Conservation (phyloP, 2,329 filamentous ascomycete genomes). For the Sclerotiophoma versabilis region DNA sequence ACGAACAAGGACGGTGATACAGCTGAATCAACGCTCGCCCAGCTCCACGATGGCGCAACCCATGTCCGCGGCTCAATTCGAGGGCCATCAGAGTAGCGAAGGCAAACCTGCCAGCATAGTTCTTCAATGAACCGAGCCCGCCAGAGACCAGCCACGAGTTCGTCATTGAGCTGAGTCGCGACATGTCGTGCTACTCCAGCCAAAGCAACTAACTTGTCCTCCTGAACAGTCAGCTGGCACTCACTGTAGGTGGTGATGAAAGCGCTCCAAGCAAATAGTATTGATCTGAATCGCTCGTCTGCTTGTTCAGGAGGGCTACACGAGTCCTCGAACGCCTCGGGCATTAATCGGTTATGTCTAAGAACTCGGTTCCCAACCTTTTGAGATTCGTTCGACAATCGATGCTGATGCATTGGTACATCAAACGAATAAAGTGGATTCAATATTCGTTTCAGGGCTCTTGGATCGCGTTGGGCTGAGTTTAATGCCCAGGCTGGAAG, state of each 20-base stretch:
- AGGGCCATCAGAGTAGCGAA: neutral
- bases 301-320: no score
- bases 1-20: no score
- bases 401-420: no score
- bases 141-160: conserved; percentile 2
- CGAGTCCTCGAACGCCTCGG: no score
- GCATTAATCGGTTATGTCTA: no score
- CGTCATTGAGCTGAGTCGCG: neutral
- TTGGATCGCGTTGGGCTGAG: no score
- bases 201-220: neutral
- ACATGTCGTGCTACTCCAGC: neutral
- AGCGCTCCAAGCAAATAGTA: neutral
- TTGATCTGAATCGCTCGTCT: no score
- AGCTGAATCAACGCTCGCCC: no score
- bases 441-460: no score
- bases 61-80: neutral
- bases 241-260: neutral
- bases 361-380: no score
- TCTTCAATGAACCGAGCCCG: neutral
- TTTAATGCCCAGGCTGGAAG: neutral
- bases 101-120: neutral
- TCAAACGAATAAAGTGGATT: no score
- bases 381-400: no score
- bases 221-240: neutral
- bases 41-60: conserved; percentile 5